Conservation (phyloP, 768 basidiomycete species). For the Lentinula guzmanii region DNA sequence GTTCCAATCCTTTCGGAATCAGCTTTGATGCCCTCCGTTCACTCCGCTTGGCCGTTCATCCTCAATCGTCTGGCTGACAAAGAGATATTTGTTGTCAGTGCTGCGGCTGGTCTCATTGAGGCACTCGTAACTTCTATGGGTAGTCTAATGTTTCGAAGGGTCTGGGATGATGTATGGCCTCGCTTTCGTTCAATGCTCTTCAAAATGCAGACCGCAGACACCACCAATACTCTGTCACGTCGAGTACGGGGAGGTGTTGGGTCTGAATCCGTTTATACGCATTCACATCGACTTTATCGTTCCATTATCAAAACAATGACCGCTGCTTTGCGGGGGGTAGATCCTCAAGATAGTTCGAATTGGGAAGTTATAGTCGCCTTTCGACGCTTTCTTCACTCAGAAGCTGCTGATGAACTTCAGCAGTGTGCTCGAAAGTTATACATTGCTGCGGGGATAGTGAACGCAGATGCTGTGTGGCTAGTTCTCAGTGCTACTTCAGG, state of each 20-base stretch:
- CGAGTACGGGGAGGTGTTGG: slow-evolving; percentile 46
- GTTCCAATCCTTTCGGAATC: slow-evolving; percentile 68
- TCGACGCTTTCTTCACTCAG: slow-evolving; percentile 65
- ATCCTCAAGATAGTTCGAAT: slow-evolving; percentile 58
- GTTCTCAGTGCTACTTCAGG: slow-evolving; percentile 53
- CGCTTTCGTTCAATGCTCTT: slow-evolving; percentile 58
- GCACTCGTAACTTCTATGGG: slow-evolving; percentile 65
- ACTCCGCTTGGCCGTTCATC: slow-evolving; percentile 92
- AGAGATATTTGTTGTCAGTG: slow-evolving; percentile 75
- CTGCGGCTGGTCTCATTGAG: slow-evolving; percentile 71
- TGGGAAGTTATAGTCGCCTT: slow-evolving; percentile 83
- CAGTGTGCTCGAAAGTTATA: slow-evolving; percentile 60
- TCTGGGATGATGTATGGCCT: slow-evolving; percentile 96
- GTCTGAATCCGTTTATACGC: slow-evolving; percentile 69
- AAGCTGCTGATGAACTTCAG: slow-evolving; percentile 74
- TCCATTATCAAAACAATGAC: slow-evolving; percentile 72
- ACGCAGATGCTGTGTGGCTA: slow-evolving; percentile 85
- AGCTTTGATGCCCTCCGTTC: slow-evolving; percentile 77
- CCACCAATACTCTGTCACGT: slow-evolving; percentile 58
- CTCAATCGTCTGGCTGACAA: slow-evolving; percentile 72
- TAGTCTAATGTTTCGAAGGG: slow-evolving; percentile 75
- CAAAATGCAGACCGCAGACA: slow-evolving; percentile 57
- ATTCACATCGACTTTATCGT: slow-evolving; percentile 76
- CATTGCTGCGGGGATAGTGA: slow-evolving; percentile 46
- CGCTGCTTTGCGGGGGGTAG: slow-evolving; percentile 58